Evolutionary conservation across 176 grass and related monocot genomes (phyloP), one percentile per base, ranked within the genome.

Genomic region (Ensete ventricosum): DNA sequence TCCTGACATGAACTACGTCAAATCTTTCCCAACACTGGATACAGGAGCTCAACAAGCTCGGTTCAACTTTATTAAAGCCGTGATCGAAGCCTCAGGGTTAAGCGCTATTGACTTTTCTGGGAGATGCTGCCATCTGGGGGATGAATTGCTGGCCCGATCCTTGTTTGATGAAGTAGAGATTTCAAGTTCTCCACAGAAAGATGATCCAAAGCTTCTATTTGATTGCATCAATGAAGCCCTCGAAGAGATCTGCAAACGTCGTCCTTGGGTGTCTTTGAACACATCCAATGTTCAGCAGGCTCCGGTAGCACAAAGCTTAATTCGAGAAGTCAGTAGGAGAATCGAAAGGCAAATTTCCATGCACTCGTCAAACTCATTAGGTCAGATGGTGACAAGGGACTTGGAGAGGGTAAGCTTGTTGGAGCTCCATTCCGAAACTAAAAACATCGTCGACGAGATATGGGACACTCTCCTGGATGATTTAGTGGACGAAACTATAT

Each of bases 391-490:
- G 25, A 83, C 66, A 79, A 88, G 16, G 27, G 81, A 93, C 77
- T 83, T 97, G 74, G 85, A 97, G 60, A 57, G 54, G 70, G 51
- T 78, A 74, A 72, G 63, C 29, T 91, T 84, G 88, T 87, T 89
- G 82, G 80, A 91, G 62, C 80, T 89, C 43, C 84, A 80, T 55
- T 81, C 85, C 9, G 82, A 92, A 83, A 84, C 64, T 20, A 88
- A 92, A 85, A 82, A 62, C 34, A 88, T 91, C 72, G 52, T 83
- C 78, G n/a, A 68, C 55, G 91, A 95, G 55, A 91, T 99, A 53
- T 94, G 88, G 86, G 91, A 89, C 49, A 89, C 84, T 67, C 72
- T 89, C 62, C 82, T 99, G 64, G 88, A 99, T 69, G 91, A 99
- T 79, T 79, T 95, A 76, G 77, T 91, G 78, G 96, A 99, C 72